Evolutionary conservation across 257 asterid species (phyloP), one percentile per base, ranked within the genome.

Genomic region (Catharanthus roseus): DNA sequence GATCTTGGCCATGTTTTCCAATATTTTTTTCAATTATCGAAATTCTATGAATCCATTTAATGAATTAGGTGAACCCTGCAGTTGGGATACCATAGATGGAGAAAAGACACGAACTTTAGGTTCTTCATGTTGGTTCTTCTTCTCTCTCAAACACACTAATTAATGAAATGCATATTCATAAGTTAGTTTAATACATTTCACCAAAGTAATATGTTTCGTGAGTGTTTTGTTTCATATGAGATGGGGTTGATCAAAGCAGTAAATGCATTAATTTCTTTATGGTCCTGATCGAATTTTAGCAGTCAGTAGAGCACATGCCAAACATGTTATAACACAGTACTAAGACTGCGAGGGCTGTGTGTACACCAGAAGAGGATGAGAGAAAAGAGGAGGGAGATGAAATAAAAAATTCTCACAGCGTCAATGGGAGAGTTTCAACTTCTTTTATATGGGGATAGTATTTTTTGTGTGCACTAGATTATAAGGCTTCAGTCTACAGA

Each of bases 1-100:
- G n/a, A n/a, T n/a, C n/a, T n/a, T n/a, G n/a, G n/a, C n/a, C n/a
- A n/a, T n/a, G n/a, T 26, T 47, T 2, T n/a, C 26, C 26, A 15
- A 15, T 26, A 51, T 24, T 15, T 3, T 6, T 66, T 28, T 9
- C 6, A 6, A 42, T 45, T 28, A 18, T 34, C 34, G 49, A 69
- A 51, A n/a, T 53, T 53, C 19, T 41, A 51, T 34, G 72, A 68
- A 34, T 54, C 54, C 5, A 54, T 69, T 54, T 28, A 66, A 66
- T 74, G 57, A 41, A 66, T 74, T 67, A 34, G 74, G 69, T 72
- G 64, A 51, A 28, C 53, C 38, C 54, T n/a, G n/a, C n/a, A n/a
- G 15, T 41, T 16, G 66, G 57, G 66, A 65, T 26, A 3, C 31
- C 67, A 34, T 11, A 39, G 70, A 42, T 57, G 51, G 58, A 19